phyloP scores from a whole-genome alignment of 257 asterid species.

The Fraxinus americana region DNA sequence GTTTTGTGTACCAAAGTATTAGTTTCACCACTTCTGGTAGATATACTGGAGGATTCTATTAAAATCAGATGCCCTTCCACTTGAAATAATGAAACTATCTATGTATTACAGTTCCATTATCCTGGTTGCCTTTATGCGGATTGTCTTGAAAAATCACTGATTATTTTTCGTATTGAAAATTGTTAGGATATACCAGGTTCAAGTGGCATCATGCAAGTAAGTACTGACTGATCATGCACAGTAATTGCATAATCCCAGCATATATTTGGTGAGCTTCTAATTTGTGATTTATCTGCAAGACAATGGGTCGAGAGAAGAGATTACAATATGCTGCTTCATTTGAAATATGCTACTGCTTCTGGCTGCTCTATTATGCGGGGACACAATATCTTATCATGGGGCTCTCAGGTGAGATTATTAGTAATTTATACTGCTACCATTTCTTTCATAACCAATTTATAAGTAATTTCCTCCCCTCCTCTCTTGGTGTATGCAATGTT shows the following conservation, averaged over 20 bases:
- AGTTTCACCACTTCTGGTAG: too few species aligned
- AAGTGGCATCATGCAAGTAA: constrained; percentile 97
- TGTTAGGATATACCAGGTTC: constrained; percentile 72
- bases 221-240: constrained; percentile 38
- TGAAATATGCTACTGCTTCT: constrained; percentile 83
- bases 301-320: constrained; percentile 93
- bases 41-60: background rate
- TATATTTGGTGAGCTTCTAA: constrained; percentile 19
- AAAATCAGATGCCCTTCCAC: background rate
- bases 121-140: constrained; percentile 21
- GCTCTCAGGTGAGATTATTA: constrained; percentile 51
- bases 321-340: constrained; percentile 87
- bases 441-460: too few species aligned
- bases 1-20: background rate
- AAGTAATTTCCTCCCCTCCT: too few species aligned
- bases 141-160: constrained; percentile 29
- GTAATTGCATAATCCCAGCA: constrained; percentile 8
- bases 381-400: constrained; percentile 97
- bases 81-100: background rate
- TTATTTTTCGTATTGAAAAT: constrained; percentile 3
- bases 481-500: too few species aligned
- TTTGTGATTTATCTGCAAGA: constrained; percentile 45
- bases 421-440: too few species aligned
- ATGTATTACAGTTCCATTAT: background rate
- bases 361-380: constrained; percentile 85